phyloP scores from a whole-genome alignment of 2,329 filamentous ascomycete genomes.

The Akanthomyces lecanii region DNA sequence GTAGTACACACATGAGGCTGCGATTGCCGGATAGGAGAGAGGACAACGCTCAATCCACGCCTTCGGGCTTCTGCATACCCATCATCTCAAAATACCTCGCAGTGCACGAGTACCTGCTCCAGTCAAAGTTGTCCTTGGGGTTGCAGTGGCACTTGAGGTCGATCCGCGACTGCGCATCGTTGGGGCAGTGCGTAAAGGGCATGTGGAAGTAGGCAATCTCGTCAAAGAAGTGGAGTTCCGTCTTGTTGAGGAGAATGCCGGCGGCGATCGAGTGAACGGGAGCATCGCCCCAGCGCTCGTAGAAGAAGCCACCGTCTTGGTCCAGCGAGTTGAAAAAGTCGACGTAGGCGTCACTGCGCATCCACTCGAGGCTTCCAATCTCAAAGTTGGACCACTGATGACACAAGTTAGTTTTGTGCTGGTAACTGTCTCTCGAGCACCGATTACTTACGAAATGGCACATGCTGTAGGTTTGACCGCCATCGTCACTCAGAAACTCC shows the following conservation, averaged over 20 bases:
- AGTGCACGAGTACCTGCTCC: constrained; percentile 97
- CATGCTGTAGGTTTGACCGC: constrained; percentile 88
- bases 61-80: constrained; percentile 74
- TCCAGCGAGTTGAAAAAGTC: constrained; percentile 91
- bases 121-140: constrained; percentile 96
- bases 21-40: constrained; percentile 25
- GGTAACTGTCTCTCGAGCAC: background rate
- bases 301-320: constrained; percentile 96
- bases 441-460: constrained; percentile 80
- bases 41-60: constrained; percentile 67
- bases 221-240: constrained; percentile 97
- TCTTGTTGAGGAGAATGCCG: constrained; percentile 79
- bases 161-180: constrained; percentile 75
- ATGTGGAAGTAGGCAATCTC: constrained; percentile 98
- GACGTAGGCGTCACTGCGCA: constrained; percentile 80
- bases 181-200: constrained; percentile 96
- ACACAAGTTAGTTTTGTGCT: constrained; percentile 25
- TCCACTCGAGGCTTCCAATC: constrained; percentile 89
- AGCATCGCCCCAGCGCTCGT: constrained; percentile 97
- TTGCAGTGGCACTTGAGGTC: constrained; percentile 93
- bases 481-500: constrained; percentile 87
- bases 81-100: constrained; percentile 82
- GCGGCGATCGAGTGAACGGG: constrained; percentile 98
- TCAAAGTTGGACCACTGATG: constrained; percentile 97
- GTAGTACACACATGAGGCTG: background rate